Conservation (phyloP, 345 rosid species). For the Tarenaya hassleriana region DNA sequence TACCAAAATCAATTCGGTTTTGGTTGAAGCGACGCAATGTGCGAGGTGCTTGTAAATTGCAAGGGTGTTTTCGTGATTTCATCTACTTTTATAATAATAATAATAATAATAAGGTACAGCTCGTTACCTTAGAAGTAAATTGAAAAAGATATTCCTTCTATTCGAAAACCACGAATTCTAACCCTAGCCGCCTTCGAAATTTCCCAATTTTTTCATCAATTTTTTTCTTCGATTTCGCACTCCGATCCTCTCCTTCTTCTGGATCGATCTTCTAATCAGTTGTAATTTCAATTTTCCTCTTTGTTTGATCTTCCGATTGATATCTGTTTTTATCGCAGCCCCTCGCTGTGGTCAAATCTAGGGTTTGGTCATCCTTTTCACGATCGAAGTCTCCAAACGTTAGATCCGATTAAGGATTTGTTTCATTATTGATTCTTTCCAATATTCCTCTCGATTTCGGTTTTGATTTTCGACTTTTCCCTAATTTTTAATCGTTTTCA, state of each 20-base stretch:
- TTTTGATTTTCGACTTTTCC: slow-evolving; percentile 21
- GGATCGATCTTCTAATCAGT: slow-evolving; percentile 20
- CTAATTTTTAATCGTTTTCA: not conserved
- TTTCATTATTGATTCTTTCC: slow-evolving; percentile 10
- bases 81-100: fast-evolving
- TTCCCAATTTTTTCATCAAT: slow-evolving; percentile 16
- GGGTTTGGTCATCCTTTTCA: slow-evolving; percentile 19
- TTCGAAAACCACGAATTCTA: slow-evolving; percentile 29
- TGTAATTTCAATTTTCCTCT: slow-evolving; percentile 22
- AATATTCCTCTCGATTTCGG: not conserved
- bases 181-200: slow-evolving; percentile 29
- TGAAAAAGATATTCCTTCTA: slow-evolving; percentile 28
- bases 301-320: slow-evolving; percentile 22
- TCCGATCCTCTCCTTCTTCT: slow-evolving; percentile 26
- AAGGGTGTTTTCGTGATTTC: slow-evolving; percentile 21
- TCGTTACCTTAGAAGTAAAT: slow-evolving; percentile 24
- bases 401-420: slow-evolving; percentile 18
- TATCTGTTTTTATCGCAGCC: slow-evolving; percentile 22
- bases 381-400: slow-evolving; percentile 19
- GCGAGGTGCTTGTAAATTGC: slow-evolving; percentile 23
- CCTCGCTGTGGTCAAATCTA: slow-evolving; percentile 24
- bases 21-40: too few species aligned
- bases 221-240: slow-evolving; percentile 6
- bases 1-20: too few species aligned
- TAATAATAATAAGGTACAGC: slow-evolving; percentile 20